Conservation (phyloP, 2,329 filamentous ascomycete species). For the Camillea tinctor region DNA sequence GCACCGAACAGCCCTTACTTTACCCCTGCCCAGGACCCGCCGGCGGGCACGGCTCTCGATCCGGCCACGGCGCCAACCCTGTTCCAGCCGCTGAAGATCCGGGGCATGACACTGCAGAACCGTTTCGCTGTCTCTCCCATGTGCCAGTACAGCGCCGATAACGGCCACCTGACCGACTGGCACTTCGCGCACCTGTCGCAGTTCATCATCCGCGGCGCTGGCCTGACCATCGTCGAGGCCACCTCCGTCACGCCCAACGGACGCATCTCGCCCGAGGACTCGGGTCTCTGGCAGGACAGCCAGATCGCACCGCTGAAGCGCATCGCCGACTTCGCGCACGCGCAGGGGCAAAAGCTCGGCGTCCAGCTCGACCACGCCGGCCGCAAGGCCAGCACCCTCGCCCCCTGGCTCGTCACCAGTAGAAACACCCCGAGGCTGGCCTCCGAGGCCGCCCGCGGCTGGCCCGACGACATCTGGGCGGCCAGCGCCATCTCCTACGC, state of each 20-base stretch:
- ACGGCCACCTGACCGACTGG: slow-evolving; percentile 74
- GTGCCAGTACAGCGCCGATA: slow-evolving; percentile 57
- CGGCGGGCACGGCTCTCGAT: slow-evolving; percentile 48
- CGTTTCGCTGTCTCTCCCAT: slow-evolving; percentile 60
- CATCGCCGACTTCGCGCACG: slow-evolving; percentile 76
- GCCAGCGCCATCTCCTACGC: slow-evolving; percentile 60
- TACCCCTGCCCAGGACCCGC: slow-evolving; percentile 53
- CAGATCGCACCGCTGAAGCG: slow-evolving; percentile 72
- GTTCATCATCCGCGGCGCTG: slow-evolving; percentile 73
- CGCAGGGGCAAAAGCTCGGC: slow-evolving; percentile 71
- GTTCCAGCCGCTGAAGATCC: slow-evolving; percentile 56
- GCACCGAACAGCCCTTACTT: slow-evolving; percentile 50
- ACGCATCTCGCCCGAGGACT: slow-evolving; percentile 78
- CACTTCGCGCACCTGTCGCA: slow-evolving; percentile 81
- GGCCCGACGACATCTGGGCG: slow-evolving; percentile 41
- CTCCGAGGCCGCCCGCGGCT: slow-evolving; percentile 34
- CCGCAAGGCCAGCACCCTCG: slow-evolving; percentile 60
- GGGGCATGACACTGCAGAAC: slow-evolving; percentile 53
- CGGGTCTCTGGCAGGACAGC: slow-evolving; percentile 79
- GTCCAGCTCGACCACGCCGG: slow-evolving; percentile 84
- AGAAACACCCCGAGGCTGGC: slow-evolving; percentile 37
- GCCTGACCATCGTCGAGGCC: slow-evolving; percentile 74
- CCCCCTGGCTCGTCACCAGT: slow-evolving; percentile 66
- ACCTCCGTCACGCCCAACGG: slow-evolving; percentile 73
- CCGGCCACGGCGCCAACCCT: slow-evolving; percentile 47